Evolutionary conservation across 805 yeast genomes (phyloP), one percentile per base, ranked within the genome.

Genomic region (Yarrowia sp.): DNA sequence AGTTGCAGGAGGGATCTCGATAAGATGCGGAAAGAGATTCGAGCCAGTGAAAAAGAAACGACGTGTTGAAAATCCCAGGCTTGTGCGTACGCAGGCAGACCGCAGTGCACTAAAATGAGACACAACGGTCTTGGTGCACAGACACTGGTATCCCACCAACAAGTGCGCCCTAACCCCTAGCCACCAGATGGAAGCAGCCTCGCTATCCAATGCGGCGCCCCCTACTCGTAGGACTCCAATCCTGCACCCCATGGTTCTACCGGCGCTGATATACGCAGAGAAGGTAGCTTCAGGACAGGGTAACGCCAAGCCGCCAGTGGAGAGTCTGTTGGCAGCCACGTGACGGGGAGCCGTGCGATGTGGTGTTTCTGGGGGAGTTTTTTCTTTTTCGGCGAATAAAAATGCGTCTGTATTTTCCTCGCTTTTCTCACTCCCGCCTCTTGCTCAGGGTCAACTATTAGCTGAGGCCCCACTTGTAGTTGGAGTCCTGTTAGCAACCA

Each of bases 251-350:
- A 36, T 8, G 19, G 19, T 47, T 50, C 55, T 52, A 52, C 36
- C 56, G 33, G 19, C 24, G 14, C 9, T 12, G 30, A 24, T 24
- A 24, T 24, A 24, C 30, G 30, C 30, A 24, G 30, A 24, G 30
- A 24, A 24, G 6, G 43, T 52, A 52, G 43, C 58, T 52, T 52
- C 20, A 38, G 58, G 58, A 9, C 58, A 36, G 58, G 58, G 58
- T 52, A 52, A 52, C 58, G 58, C 58, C 58, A 52, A 52, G 58
- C 17, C 58, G 20, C 58, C 58, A 52, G 43, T 38, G 33, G 38
- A 20, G 10, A 43, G 13, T 7, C 33, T n/a, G 33, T 34, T 52
- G 56, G 56, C 56, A 5, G 42, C 36, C 56, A 52, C 56, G 56
- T 52, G 56, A 52, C 9, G 30, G 19, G 17, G 53, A 49, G 19